Evolutionary conservation across 2,329 filamentous ascomycete genomes (phyloP).

Genomic region (Aureobasidium subglaciale): DNA sequence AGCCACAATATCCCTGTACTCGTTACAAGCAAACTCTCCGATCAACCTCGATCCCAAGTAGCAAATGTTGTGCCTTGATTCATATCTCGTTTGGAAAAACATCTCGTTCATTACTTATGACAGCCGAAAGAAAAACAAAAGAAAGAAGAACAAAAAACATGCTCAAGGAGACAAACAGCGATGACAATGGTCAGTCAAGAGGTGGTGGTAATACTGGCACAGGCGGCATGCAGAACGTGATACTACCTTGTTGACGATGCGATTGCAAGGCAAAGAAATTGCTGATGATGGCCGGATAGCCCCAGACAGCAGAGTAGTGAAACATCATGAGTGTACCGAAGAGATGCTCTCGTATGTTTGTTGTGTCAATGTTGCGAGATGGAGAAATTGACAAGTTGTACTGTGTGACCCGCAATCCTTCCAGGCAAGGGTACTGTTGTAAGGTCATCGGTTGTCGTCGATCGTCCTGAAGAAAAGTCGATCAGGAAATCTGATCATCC

Average conservation of each 20-base stretch:
- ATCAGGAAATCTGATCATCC: slow-evolving; percentile 1
- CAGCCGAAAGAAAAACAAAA: slow-evolving; percentile 6
- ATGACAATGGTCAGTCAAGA: slow-evolving; percentile 2
- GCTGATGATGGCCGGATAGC: not conserved
- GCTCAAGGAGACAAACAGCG: slow-evolving; percentile 13
- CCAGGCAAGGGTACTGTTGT: not conserved
- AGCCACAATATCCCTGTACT: slow-evolving; percentile 12
- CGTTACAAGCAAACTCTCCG: slow-evolving; percentile 5
- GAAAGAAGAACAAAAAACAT: not conserved
- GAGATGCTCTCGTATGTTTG: slow-evolving; percentile 12
- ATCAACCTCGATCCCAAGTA: not conserved
- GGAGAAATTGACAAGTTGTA: slow-evolving; percentile 3
- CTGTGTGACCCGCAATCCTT: not conserved
- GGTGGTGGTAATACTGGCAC: not conserved
- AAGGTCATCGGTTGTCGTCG: slow-evolving; percentile 6
- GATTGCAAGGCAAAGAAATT: slow-evolving; percentile 1
- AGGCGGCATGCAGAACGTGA: not conserved
- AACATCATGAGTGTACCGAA: slow-evolving; percentile 1
- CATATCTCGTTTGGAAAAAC: slow-evolving; percentile 12
- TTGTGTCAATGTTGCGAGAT: slow-evolving; percentile 7
- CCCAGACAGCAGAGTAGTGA: slow-evolving; percentile 1
- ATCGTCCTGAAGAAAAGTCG: not conserved
- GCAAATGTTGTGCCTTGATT: slow-evolving; percentile 8
- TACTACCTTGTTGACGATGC: not conserved
- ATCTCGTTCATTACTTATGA: slow-evolving; percentile 11